A percentile compares a stretch with the other conserved stretches of the same genome.
Evolutionary conservation across 2,329 filamentous ascomycete genomes (phyloP).

Genomic region (Aspergillus sergii): DNA sequence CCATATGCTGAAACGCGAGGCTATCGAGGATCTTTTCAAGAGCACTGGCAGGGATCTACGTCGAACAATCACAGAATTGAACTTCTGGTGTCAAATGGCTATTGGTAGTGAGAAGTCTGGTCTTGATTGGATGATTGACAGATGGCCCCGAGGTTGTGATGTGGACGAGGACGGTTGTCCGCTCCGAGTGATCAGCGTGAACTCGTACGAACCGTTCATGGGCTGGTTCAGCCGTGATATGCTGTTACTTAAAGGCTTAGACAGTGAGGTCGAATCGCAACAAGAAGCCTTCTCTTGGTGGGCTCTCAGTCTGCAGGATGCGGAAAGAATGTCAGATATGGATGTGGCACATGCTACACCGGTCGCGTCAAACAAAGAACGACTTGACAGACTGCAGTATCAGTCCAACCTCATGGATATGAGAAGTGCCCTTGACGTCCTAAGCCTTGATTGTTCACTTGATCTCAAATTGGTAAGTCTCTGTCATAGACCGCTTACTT

Average conservation of each 20-base stretch:
- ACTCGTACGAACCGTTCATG: constrained; percentile 78
- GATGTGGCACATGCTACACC: constrained; percentile 31
- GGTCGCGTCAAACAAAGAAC: constrained; percentile 21
- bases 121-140: constrained; percentile 83
- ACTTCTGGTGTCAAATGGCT: constrained; percentile 97
- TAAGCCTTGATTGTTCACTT: constrained; percentile 31
- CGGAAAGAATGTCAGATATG: constrained; percentile 50
- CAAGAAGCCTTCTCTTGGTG: constrained; percentile 69
- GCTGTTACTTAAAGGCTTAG: constrained; percentile 41
- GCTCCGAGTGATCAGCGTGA: constrained; percentile 77
- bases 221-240: constrained; percentile 71
- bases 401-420: constrained; percentile 36
- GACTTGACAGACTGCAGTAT: constrained; percentile 31
- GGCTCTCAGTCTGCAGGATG: constrained; percentile 64
- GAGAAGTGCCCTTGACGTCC: constrained; percentile 40
- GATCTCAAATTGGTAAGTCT: constrained; percentile 33
- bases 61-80: constrained; percentile 77
- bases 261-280: constrained; percentile 64
- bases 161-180: constrained; percentile 67
- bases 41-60: constrained; percentile 73
- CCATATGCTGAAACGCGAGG: constrained; percentile 70
- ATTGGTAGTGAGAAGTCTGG: constrained; percentile 87
- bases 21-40: constrained; percentile 70
- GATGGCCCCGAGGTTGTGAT: constrained; percentile 73
- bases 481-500: neutral